Evolutionary conservation across 768 basidiomycete species (phyloP), one percentile per base, ranked within the genome.

Genomic region (Naganishia antarctica): DNA sequence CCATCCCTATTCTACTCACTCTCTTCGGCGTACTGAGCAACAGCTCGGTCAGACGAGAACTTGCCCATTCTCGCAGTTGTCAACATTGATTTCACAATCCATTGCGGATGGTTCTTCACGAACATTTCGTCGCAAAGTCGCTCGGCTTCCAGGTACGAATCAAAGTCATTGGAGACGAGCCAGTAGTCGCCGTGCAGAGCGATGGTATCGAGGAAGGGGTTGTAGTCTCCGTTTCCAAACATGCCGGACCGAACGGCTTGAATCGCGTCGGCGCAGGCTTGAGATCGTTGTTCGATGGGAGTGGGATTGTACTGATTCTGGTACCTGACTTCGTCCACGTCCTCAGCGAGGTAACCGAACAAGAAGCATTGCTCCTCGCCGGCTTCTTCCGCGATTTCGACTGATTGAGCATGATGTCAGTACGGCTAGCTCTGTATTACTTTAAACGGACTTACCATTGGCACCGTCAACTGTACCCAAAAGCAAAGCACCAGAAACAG

Each of bases 351-450:
- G 65, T 65, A 64, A 50, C 68, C 64, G 37, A 75, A 88, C 85
- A 82, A 76, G 89, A 89, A 91, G 71, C 92, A 91, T 75, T 94
- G 90, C 71, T 83, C 85, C 73, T 91, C 90, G 31, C 93, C 94
- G 49, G 91, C 87, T 76, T 96, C 92, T 73, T 97, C 91, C 4
- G 90, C 92, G 69, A 98, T 97, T 80, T 97, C 93, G 65, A 91
- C 47, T 63, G 26, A 16, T 25, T 40, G 32, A 18, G 23, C 16
- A 34, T 40, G 29, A 11, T 29, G 2, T 57, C 21, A 37, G 32
- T 41, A 26, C 21, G 4, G 13, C 4, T 53, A n/a, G n/a, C 9
- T 41, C 8, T 49, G 7, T 21, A 12, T 28, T 1, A 8, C 12
- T 23, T 16, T 8, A 16, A 28, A 45, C 23, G 26, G n/a, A 53